These are phyloP conservation scores for Diphasiastrum complanatum DNA, from an alignment of 83 land plant genomes.

Conservation along the genomic window DNA sequence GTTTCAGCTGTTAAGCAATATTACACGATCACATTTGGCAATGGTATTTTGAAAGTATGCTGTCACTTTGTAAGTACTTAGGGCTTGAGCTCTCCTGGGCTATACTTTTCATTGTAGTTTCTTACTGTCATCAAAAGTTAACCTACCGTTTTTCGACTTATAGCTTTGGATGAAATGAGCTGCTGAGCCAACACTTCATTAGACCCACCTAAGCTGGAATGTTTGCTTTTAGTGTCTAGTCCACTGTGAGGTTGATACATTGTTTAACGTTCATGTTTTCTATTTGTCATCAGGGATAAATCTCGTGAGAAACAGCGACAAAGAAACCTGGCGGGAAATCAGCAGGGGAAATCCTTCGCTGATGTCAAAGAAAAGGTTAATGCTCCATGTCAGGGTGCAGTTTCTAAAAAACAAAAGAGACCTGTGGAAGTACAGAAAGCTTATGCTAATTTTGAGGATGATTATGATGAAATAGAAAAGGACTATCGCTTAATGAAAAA, in stretches of 20 bases:
- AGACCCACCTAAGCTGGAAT: too few relatives aligned
- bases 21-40: too few relatives aligned
- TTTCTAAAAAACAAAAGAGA: slow-evolving; percentile 42
- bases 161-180: too few relatives aligned
- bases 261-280: background rate
- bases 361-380: slow-evolving; percentile 6
- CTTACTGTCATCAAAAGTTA: too few relatives aligned
- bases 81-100: too few relatives aligned
- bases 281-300: slow-evolving; percentile 54
- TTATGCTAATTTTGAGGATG: slow-evolving; percentile 54
- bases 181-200: too few relatives aligned
- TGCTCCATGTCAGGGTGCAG: background rate
- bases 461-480: slow-evolving; percentile 54
- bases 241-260: background rate
- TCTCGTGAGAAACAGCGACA: slow-evolving; percentile 87
- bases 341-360: slow-evolving; percentile 16
- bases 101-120: too few relatives aligned
- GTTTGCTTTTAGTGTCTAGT: background rate
- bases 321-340: slow-evolving; percentile 45
- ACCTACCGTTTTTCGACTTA: too few relatives aligned
- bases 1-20: too few relatives aligned
- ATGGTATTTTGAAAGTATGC: too few relatives aligned
- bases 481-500: slow-evolving; percentile 87
- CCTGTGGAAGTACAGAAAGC: slow-evolving; percentile 62
- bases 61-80: too few relatives aligned